These are phyloP conservation scores for Podospora pseudoanserina DNA, from an alignment of 495 filamentous ascomycete genomes.

Conservation along the genomic window DNA sequence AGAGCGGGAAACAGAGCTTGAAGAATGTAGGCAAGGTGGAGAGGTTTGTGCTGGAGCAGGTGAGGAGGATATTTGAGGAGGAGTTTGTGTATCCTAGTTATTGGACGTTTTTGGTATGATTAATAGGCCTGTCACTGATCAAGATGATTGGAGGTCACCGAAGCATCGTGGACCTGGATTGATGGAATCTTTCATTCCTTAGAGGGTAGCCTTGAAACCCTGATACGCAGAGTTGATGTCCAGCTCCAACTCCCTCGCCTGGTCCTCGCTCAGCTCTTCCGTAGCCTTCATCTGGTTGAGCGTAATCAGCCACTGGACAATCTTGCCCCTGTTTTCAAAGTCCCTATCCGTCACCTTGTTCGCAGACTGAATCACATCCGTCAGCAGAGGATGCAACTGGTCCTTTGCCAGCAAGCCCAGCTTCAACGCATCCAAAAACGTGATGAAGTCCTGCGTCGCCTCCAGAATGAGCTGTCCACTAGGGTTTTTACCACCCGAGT, in stretches of 20 bases:
- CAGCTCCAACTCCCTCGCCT: conserved; percentile 80
- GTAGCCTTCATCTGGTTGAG: conserved; percentile 96
- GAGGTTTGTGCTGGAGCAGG: conserved; percentile 93
- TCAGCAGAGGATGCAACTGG: conserved; percentile 86
- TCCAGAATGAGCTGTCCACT: conserved; percentile 74
- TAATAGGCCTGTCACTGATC: neutral
- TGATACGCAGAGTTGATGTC: conserved; percentile 89
- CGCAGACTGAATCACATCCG: conserved; percentile 91
- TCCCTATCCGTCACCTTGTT: conserved; percentile 93
- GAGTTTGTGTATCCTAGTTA: conserved; percentile 98
- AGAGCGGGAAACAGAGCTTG: conserved; percentile 84
- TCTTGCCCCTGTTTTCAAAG: conserved; percentile 92
- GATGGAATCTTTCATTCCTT: conserved; percentile 13
- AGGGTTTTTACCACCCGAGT: conserved; percentile 51
- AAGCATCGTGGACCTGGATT: too few species aligned
- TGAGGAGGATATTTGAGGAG: conserved; percentile 94
- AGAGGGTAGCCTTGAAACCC: conserved; percentile 69
- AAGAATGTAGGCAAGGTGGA: conserved; percentile 99
- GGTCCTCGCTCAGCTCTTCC: conserved; percentile 82
- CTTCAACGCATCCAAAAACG: conserved; percentile 89
- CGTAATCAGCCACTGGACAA: conserved; percentile 95
- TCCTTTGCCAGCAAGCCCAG: conserved; percentile 90
- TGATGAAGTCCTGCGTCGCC: conserved; percentile 97
- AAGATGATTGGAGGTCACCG: too few species aligned
- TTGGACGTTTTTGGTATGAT: conserved; percentile 90